Evolutionary conservation across 257 asterid genomes (phyloP), one percentile per base, ranked within the genome.

Genomic region (Salvia hispanica): DNA sequence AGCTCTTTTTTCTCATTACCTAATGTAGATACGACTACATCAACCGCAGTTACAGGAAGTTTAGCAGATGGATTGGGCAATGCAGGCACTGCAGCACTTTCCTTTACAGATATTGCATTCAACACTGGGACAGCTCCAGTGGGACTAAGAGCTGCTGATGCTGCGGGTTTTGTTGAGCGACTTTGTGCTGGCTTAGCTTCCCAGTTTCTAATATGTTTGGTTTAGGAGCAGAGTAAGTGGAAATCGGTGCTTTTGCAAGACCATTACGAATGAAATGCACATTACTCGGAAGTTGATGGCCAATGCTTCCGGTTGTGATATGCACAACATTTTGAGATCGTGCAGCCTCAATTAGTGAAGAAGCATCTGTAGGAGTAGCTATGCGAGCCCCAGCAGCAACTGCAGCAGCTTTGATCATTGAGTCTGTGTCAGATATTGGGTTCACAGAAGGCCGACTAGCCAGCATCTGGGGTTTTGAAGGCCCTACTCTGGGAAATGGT

Each of bases 341-440:
- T 15, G 87, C 84, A 39, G 94, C 92, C 66, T 78, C 91, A 5
- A 82, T 67, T 52, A 83, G 79, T 39, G 94, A 75, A 45, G 94
- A 83, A 44, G 87, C 86, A 70, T 80, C 92, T 2, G 90, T 74
- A 2, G 88, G 75, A 64, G 88, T 79, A 69, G 86, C 94, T 64
- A 89, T 80, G 60, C 88, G 92, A 25, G 95, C 87, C 70, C 96
- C 96, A 45, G 94, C 98, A 71, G 88, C 94, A 70, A 89, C 85
- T 58, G 94, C 96, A 57, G 94, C 86, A 51, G 90, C 91, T 86
- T 86, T 89, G 76, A 84, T 84, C 90, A 83, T 69, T 58, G 94
- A 81, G 70, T 84, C 92, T 4, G 79, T 79, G 51, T 66, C 75
- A n/a, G 77, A 47, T 62, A 74, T 58, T 11, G 85, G 74, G 40